Base-by-base conservation (phyloP, 805 yeast genomes). In the Cyberlindnera saturnus region DNA sequence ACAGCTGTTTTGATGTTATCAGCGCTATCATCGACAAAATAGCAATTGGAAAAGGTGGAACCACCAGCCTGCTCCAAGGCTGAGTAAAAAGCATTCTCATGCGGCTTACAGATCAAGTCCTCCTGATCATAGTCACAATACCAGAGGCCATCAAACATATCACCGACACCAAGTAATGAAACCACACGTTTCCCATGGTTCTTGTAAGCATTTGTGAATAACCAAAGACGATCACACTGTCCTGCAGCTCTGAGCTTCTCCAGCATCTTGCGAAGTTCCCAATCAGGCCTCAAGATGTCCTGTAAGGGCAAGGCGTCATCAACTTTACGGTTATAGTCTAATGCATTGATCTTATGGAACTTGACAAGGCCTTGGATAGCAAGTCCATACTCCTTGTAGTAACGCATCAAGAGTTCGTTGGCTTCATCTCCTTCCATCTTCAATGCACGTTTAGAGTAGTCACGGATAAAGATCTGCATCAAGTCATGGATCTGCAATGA, bases 261-360 rank as follows among this genome's bases (percentile, higher is more conserved):
- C 36, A 85, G 63, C 73, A 79, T 64, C 20, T 71, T 62, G 47
- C 90, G 69, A 43, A 82, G 65, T 33, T 65, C 60, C 5, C 62
- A 62, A 52, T 83, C 79, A 36, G 90, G 95, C 39, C 68, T 62
- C 43, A 91, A 70, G n/a, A 89, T 82, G 40, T 75, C 68, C 46
- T 87, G 90, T 56, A 91, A 71, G 8, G 96, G 97, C 38, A 91
- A 70, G 0, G 96, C 81, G 60, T 91, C 99, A 65, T 91, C 99
- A 14, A 91, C 98, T 52, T 82, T 75, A 37, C 74, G 71, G 63
- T 91, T 91, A 65, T 91, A 91, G 51, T 86, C 93, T 63, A 91
- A 58, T 6, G 96, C 96, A 60, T 91, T 85, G 17, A 90, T 85
- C 49, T 79, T 78, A 51, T 77, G 77, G 52, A 66, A 66, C 54